phyloP scores from a whole-genome alignment of 1,284 basidiomycete species.

The Rhodofomes roseus region DNA sequence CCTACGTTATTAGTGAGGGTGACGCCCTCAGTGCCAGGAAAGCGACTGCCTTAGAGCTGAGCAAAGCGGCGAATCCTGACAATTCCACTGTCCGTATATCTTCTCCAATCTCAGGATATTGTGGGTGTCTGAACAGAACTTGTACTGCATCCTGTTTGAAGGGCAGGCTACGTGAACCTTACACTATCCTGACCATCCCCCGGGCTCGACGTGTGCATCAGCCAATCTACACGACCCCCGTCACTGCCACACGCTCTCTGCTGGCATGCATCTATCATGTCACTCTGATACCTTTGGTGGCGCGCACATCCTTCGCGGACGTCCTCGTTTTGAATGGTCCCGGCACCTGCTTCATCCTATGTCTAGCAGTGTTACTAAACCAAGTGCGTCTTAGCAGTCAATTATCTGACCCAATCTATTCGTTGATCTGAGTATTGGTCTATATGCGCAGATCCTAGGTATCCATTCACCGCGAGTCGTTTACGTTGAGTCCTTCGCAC shows the following conservation, averaged over 20 bases:
- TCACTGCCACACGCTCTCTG: conserved; percentile 63
- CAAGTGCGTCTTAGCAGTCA: conserved; percentile 50
- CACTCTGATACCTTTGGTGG: conserved; percentile 45
- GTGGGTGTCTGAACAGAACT: background rate
- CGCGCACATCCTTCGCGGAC: conserved; percentile 55
- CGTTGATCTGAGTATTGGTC: background rate
- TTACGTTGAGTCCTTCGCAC: conserved; percentile 94
- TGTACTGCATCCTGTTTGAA: conserved; percentile 4
- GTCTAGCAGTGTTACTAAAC: conserved; percentile 68
- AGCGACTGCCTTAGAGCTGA: conserved; percentile 61
- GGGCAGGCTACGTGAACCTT: conserved; percentile 24
- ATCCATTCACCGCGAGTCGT: conserved; percentile 72
- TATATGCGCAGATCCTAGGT: conserved; percentile 61
- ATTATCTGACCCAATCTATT: conserved; percentile 2
- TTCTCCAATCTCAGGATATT: conserved; percentile 4
- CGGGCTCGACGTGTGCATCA: conserved; percentile 87
- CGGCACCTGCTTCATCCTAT: conserved; percentile 88
- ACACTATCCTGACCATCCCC: conserved; percentile 66
- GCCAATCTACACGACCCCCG: conserved; percentile 61
- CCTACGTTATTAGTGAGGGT: conserved; percentile 82
- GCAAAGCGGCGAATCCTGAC: conserved; percentile 24
- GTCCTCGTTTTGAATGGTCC: conserved; percentile 92
- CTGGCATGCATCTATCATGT: conserved; percentile 52
- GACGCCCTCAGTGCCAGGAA: conserved; percentile 79
- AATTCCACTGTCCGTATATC: conserved; percentile 19